Evolutionary conservation across 208 protist genomes (phyloP), one percentile per base, ranked within the genome.

Genomic region (Porcisia hertigi): DNA sequence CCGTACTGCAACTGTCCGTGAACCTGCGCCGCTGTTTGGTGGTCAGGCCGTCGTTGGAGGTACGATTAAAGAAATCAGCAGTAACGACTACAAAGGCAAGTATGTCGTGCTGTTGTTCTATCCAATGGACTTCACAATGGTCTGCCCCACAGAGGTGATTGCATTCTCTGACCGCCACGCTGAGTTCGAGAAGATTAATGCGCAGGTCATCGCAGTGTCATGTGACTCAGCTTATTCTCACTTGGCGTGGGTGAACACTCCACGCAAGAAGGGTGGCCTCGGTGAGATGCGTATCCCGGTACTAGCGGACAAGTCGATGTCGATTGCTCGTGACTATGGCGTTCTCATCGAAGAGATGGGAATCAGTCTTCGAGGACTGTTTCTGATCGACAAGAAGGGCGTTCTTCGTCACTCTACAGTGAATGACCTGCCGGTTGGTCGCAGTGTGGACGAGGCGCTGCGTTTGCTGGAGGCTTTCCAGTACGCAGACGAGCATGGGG

Each of bases 141-240:
- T 99, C 3, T 99, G 98, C 88, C 98, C 98, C 49, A 99, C 98
- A 25, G 98, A 99, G 88, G 97, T 99, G 71, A 97, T 95, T 52
- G 94, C 98, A 55, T 99, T 99, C 86, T 95, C 83, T 5, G 97
- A 99, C 59, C 83, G 91, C 69, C 79, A 84, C 73, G 80, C 83
- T 2, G 94, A 99, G 73, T 99, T 99, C 89, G 84, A 94, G 67
- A 91, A 93, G 69, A 77, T 96, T 9, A 93, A 95, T 77, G 81
- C 92, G 12, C 94, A 99, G 77, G 91, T 99, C 11, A 73, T 98
- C 59, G 98, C 94, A 39, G 85, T 94, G 30, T 98, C 96, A 34
- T 94, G 97, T 60, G 97, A 99, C 87, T 96, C 90, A 43, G 84
- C 97, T 60, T 99, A 93, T 77, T 92, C 91, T 8, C 98, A 99